A percentile compares a stretch with the other conserved stretches of the same genome.
Conservation (phyloP, 148 eudicot species). For the Camellia japonica region DNA sequence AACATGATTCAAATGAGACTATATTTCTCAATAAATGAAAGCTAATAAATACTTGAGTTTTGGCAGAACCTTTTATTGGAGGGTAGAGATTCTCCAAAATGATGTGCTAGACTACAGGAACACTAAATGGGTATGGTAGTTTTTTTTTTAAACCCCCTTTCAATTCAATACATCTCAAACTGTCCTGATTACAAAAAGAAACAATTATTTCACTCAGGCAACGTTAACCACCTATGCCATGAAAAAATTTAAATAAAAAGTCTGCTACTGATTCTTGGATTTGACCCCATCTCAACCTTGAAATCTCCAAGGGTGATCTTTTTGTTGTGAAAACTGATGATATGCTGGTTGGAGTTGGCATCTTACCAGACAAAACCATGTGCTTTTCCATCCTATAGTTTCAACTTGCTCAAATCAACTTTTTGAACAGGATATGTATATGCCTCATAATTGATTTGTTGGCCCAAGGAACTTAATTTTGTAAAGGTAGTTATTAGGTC, state of each 20-base stretch:
- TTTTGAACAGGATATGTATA: conserved; percentile 73
- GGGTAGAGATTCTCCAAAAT: too few species aligned
- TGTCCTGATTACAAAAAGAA: not conserved
- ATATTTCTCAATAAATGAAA: too few species aligned
- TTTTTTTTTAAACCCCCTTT: too few species aligned
- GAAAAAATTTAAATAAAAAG: not conserved
- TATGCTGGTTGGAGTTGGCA: too few species aligned
- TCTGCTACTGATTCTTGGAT: not conserved
- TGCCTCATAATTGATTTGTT: conserved; percentile 84
- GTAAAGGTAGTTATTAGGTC: conserved; percentile 88
- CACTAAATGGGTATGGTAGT: too few species aligned
- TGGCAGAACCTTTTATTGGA: too few species aligned
- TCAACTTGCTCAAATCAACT: conserved; percentile 72
- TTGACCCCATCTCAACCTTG: not conserved
- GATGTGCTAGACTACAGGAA: too few species aligned
- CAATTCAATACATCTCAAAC: too few species aligned
- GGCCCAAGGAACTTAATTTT: conserved; percentile 84
- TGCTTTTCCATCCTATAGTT: conserved; percentile 34
- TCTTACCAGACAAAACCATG: not conserved
- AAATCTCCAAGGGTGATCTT: not conserved
- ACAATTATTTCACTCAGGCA: not conserved
- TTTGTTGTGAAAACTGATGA: not conserved
- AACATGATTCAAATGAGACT: too few species aligned
- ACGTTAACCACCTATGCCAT: too few species aligned
- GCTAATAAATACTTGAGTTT: too few species aligned